These are phyloP conservation scores for Huntiella moniliformis DNA, from an alignment of 2,329 filamentous ascomycete species.

Conservation along the genomic window DNA sequence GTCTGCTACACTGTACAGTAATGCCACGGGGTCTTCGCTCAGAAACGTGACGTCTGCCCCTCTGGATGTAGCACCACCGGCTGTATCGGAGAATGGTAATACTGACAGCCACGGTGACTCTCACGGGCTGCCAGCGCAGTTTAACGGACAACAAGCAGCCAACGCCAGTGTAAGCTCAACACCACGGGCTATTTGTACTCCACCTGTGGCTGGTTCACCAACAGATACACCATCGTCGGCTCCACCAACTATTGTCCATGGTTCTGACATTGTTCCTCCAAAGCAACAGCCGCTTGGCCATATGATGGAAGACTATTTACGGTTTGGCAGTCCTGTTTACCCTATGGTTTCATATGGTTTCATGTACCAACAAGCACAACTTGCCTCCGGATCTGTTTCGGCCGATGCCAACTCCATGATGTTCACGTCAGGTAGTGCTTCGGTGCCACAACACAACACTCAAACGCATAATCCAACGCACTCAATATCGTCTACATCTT, in stretches of 20 bases:
- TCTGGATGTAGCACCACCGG: slow-evolving; percentile 1
- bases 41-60: slow-evolving; percentile 19
- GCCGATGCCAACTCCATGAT: too few relatives aligned
- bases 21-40: slow-evolving; percentile 25
- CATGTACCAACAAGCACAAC: slow-evolving; percentile 1
- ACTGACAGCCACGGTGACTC: too few relatives aligned
- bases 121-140: too few relatives aligned
- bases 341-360: not conserved
- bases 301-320: slow-evolving; percentile 3
- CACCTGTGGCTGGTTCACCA: not conserved
- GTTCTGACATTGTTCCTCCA: not conserved
- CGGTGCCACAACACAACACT: not conserved
- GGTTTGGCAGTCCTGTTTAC: too few relatives aligned
- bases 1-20: too few relatives aligned
- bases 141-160: not conserved
- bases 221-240: slow-evolving; percentile 1
- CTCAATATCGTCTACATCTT: not conserved
- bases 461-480: not conserved
- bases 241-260: slow-evolving; percentile 6
- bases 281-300: not conserved
- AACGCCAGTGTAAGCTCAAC: slow-evolving; percentile 5
- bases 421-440: not conserved
- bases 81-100: not conserved
- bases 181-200: slow-evolving; percentile 1
- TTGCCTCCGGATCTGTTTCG: not conserved